phyloP scores from a whole-genome alignment of 495 filamentous ascomycete genomes.

The Trichoderma parareesei region DNA sequence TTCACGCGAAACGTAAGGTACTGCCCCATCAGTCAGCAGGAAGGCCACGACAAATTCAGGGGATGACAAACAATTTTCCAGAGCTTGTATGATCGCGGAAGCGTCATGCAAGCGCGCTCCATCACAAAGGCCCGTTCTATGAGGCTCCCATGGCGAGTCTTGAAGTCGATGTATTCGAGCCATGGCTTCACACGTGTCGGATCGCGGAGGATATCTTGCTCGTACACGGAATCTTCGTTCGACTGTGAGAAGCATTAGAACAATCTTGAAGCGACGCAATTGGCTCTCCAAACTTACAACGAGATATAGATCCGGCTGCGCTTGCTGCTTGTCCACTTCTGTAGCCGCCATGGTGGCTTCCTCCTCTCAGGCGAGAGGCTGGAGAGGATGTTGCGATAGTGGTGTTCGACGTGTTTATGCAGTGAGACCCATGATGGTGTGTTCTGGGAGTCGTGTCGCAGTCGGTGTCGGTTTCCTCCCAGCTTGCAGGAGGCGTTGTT shows the following conservation, averaged over 20 bases:
- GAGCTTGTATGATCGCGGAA: constrained; percentile 93
- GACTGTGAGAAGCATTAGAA: constrained; percentile 39
- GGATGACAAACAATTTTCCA: constrained; percentile 78
- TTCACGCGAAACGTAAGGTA: constrained; percentile 82
- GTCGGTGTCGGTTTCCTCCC: background rate
- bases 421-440: background rate
- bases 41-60: background rate
- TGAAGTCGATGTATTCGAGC: constrained; percentile 91
- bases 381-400: background rate
- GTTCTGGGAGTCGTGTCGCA: background rate
- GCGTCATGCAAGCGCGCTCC: constrained; percentile 80
- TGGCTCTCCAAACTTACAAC: constrained; percentile 50
- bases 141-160: constrained; percentile 74
- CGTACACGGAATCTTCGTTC: constrained; percentile 86
- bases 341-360: constrained; percentile 20
- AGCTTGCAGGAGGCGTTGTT: background rate
- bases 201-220: constrained; percentile 88
- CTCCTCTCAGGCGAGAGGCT: background rate
- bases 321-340: constrained; percentile 22
- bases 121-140: constrained; percentile 93
- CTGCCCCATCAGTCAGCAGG: constrained; percentile 33
- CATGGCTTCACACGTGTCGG: constrained; percentile 86
- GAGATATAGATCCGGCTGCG: constrained; percentile 58
- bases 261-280: background rate
- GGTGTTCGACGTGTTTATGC: background rate